A percentile compares a stretch with the other conserved stretches of the same genome.
phyloP scores from a whole-genome alignment of 106 monocot genomes.

The Xerophyta viscosa region DNA sequence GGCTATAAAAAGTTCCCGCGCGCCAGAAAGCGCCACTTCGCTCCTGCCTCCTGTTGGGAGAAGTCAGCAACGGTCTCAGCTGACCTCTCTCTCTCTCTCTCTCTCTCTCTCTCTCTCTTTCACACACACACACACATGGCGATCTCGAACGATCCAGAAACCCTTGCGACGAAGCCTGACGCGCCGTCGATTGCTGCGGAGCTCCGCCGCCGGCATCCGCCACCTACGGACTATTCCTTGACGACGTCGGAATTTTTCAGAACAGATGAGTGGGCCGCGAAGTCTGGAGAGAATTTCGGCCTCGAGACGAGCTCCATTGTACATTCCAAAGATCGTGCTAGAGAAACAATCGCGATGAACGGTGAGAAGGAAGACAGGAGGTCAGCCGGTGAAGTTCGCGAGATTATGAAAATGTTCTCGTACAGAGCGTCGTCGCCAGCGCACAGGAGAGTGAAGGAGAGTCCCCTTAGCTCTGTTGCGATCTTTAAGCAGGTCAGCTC shows the following conservation, averaged over 20 bases:
- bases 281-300: background rate
- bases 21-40: no score
- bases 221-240: no score
- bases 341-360: background rate
- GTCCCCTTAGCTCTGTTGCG: slow-evolving; percentile 83
- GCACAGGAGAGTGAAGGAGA: slow-evolving; percentile 77
- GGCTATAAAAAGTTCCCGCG: no score
- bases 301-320: background rate
- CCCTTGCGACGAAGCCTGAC: background rate
- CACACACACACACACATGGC: background rate
- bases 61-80: no score
- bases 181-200: no score
- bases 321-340: background rate
- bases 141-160: slow-evolving; percentile 2
- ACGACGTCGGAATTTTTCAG: no score
- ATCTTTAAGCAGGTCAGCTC: slow-evolving; percentile 71
- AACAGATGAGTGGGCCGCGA: background rate
- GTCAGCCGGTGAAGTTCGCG: background rate
- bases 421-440: slow-evolving; percentile 72
- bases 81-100: no score
- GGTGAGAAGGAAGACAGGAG: background rate
- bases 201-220: slow-evolving; percentile 5
- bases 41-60: no score
- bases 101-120: no score
- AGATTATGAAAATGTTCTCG: slow-evolving; percentile 7